Base-by-base conservation (phyloP, 441 rosid genomes). In the Adansonia grandidieri region DNA sequence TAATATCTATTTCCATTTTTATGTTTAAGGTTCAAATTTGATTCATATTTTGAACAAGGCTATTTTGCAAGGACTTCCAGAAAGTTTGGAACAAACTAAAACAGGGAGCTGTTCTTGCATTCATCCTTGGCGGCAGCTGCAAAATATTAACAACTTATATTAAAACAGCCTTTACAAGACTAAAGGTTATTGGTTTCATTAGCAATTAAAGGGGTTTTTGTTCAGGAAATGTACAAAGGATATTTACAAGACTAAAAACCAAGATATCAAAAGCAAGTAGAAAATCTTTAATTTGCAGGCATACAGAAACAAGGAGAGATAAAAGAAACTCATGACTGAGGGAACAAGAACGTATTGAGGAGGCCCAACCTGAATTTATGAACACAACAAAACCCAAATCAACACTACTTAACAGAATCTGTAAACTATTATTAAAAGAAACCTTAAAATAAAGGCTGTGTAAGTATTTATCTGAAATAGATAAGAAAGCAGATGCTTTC, bases 1-100 rank as follows among this genome's bases (percentile, higher is more conserved):
- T 44, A 17, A 48, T 48, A 69, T 69, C 10, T 69, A 22, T 69
- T 69, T 24, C 10, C 42, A 69, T 69, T 69, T 68, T 48, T 11
- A 13, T 14, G 57, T 48, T 69, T 17, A 48, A 32, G 24, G 57
- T 13, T 66, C 13, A 44, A 42, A 66, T 32, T 67, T 67, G 73
- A 69, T 9, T 68, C 44, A 19, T 20, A 68, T 47, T 67, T 68
- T 45, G 56, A 22, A 68, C n/a, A 47, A 45, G 73, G 40, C 9
- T 17, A 0, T 45, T 20, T 20, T 45, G 56, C 73, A 45, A 51
- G 2, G 57, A 69, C 40, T 22, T 22, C 58, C 11, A 13, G 73
- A 69, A 69, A 48, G 6, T 47, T 19, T 48, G 13, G 40, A 69
- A 11, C 14, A 48, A 48, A 48, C 6, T 32, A 69, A 40, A 48